Evolutionary conservation across 345 rosid species (phyloP), one percentile per base, ranked within the genome.

Genomic region (Microcos paniculata): DNA sequence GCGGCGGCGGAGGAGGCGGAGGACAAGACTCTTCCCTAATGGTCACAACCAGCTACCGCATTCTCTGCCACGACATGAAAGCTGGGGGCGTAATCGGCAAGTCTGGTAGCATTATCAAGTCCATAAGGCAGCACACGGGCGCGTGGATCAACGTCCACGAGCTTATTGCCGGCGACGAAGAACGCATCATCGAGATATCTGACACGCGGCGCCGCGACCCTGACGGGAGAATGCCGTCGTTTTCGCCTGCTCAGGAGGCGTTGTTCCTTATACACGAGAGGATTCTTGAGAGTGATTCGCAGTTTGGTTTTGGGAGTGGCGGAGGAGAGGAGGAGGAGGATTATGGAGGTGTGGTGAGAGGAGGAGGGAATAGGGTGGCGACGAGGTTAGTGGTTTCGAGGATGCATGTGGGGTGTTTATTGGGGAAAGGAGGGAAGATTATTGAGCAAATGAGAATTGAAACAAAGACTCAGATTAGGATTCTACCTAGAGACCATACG

Each of bases 81-180:
- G 97, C 93, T n/a, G 99, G 99, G 0, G 97, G 99, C 14, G 99
- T 96, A 4, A 96, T 96, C 28, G 99, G 99, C 21, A 96, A 96
- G 85, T 89, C 98, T 18, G 99, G 99, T 16, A 83, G 92, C 52
- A 92, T 96, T 15, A 96, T 96, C 80, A 96, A 94, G 88, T 83
- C 92, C 28, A 96, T 96, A 49, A 80, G 98, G 59, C 98, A 91
- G 42, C 97, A 91, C 57, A 94, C 99, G 10, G 99, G 99, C 51
- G 99, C 99, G 43, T 94, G 98, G 97, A 88, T 96, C 83, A 94
- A 92, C 83, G 97, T 96, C 19, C 98, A 93, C 79, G 99, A 96
- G 88, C 87, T 96, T 70, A 87, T 91, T 43, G 86, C 93, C 1
- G 98, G 98, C 35, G 99, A 94, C 45, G 90, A 82, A 38, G 99